Evolutionary conservation across 768 basidiomycete species (phyloP).

Genomic region (Agaricus blazei): DNA sequence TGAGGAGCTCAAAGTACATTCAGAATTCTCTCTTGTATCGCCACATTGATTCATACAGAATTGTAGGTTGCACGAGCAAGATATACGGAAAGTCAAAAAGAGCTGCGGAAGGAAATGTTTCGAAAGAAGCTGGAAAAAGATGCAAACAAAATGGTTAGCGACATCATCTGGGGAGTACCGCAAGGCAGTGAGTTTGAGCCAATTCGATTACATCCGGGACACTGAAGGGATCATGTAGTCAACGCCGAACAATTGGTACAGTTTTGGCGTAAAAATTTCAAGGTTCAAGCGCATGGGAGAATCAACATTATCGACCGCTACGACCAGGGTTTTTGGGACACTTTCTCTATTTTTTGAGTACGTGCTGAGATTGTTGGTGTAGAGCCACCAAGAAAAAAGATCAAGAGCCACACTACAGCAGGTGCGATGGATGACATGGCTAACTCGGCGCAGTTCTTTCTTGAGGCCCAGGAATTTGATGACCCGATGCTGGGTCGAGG

Average conservation of each 20-base stretch:
- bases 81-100: slow-evolving; percentile 61
- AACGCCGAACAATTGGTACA: slow-evolving; percentile 43
- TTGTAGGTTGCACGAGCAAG: slow-evolving; percentile 54
- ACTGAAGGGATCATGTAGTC: background rate
- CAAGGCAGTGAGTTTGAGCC: slow-evolving; percentile 47
- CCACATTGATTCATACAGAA: background rate
- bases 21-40: background rate
- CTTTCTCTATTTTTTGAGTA: background rate
- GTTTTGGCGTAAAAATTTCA: slow-evolving; percentile 74
- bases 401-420: background rate
- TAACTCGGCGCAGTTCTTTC: background rate
- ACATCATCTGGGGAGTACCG: slow-evolving; percentile 66
- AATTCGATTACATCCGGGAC: background rate
- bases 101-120: slow-evolving; percentile 44
- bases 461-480: background rate
- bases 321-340: background rate
- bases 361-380: background rate
- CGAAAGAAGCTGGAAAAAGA: slow-evolving; percentile 54
- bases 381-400: background rate
- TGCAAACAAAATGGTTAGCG: slow-evolving; percentile 46
- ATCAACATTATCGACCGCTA: slow-evolving; percentile 31
- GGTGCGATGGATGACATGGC: background rate
- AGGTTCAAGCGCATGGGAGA: slow-evolving; percentile 62
- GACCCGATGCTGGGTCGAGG: background rate
- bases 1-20: slow-evolving; percentile 65